Evolutionary conservation across 176 grass and related monocot genomes (phyloP).

Genomic region (Calamus simplicifolius): DNA sequence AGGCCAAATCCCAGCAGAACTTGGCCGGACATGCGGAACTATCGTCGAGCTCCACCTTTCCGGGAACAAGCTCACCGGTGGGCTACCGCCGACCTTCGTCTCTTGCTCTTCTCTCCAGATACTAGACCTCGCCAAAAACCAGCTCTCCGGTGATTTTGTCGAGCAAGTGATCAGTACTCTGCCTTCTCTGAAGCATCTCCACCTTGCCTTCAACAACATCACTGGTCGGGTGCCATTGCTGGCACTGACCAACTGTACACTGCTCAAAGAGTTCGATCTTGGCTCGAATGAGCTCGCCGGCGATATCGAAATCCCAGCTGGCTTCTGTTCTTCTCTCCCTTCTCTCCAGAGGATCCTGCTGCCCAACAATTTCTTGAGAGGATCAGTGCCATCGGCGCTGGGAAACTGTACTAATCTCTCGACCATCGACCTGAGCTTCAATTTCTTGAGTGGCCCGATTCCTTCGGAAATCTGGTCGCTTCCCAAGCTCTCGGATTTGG

Average conservation of each 20-base stretch:
- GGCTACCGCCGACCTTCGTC: conserved; percentile 51
- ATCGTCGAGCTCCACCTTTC: conserved; percentile 57
- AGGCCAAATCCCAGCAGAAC: conserved; percentile 42
- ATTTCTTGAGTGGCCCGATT: conserved; percentile 44
- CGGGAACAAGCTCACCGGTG: conserved; percentile 42
- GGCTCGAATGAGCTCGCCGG: conserved; percentile 61
- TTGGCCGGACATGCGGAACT: conserved; percentile 50
- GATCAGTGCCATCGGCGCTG: conserved; percentile 39
- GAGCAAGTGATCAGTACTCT: conserved; percentile 50
- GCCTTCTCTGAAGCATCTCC: conserved; percentile 45
- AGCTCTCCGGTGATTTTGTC: conserved; percentile 69
- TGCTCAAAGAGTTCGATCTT: conserved; percentile 64
- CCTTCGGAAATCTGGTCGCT: conserved; percentile 35
- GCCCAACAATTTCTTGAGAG: conserved; percentile 68
- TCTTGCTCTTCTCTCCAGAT: conserved; percentile 50
- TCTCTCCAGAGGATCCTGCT: conserved; percentile 42
- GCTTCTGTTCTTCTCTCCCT: conserved; percentile 48
- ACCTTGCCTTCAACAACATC: conserved; percentile 84
- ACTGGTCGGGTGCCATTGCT: conserved; percentile 44
- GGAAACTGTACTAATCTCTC: conserved; percentile 51
- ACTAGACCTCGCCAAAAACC: conserved; percentile 55
- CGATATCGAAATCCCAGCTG: conserved; percentile 29
- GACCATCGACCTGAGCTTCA: conserved; percentile 94
- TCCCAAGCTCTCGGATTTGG: conserved; percentile 60
- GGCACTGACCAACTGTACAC: conserved; percentile 39